phyloP scores from a whole-genome alignment of 2,329 filamentous ascomycete genomes.

The Nemania sp. region DNA sequence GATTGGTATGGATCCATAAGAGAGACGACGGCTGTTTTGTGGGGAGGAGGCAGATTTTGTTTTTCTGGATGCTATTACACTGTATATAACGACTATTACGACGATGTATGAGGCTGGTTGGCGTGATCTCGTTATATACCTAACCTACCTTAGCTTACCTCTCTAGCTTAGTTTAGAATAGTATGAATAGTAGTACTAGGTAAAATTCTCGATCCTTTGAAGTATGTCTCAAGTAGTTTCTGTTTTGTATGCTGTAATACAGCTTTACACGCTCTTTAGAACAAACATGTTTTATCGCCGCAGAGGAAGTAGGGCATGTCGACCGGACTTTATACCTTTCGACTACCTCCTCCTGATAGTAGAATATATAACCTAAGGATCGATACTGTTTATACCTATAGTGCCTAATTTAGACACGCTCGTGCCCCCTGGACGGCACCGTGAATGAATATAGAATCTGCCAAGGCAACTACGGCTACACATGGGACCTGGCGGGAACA shows the following conservation, averaged over 20 bases:
- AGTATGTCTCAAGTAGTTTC: background rate
- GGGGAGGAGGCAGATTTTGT: background rate
- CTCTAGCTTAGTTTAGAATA: conserved; percentile 13
- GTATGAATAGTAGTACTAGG: conserved; percentile 8
- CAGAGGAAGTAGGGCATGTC: no score
- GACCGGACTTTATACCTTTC: no score
- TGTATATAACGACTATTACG: background rate
- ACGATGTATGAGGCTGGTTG: background rate
- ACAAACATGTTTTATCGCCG: no score
- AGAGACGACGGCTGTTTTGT: background rate
- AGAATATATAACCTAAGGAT: background rate
- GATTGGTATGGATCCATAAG: background rate
- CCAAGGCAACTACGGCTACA: conserved; percentile 15
- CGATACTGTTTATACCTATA: background rate
- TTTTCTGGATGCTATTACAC: background rate
- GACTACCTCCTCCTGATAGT: no score
- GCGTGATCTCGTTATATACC: conserved; percentile 6
- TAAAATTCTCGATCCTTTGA: background rate
- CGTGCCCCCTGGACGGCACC: background rate
- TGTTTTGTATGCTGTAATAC: background rate
- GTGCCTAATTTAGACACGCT: background rate
- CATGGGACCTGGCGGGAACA: background rate
- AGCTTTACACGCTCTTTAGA: background rate
- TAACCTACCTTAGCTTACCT: conserved; percentile 6
- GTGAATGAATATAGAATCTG: conserved; percentile 6